Conservation (phyloP, 2,329 filamentous ascomycete genomes). For the Daldinia sp. region DNA sequence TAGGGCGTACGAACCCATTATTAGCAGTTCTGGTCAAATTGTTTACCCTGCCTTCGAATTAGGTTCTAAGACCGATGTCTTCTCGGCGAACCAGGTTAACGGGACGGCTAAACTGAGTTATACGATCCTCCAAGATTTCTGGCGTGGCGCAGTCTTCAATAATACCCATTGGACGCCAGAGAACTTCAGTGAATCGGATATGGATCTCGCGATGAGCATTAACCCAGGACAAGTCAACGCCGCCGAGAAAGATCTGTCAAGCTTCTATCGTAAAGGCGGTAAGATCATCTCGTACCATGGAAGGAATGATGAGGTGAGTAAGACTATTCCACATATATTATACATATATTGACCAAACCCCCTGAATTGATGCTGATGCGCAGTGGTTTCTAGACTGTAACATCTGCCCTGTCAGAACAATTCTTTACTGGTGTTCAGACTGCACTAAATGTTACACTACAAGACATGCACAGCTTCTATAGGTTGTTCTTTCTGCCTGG, state of each 20-base stretch:
- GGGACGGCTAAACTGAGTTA: constrained; percentile 34
- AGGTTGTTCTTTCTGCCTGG: background rate
- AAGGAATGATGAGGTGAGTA: background rate
- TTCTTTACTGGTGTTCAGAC: background rate
- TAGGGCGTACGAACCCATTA: background rate
- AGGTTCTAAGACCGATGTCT: background rate
- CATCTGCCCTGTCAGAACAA: constrained; percentile 2
- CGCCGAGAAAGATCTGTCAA: background rate
- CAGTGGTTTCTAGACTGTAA: background rate
- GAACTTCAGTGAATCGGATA: background rate
- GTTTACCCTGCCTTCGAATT: background rate
- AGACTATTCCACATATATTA: background rate
- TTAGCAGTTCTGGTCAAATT: background rate
- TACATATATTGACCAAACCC: background rate
- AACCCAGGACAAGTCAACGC: background rate
- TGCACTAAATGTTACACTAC: background rate
- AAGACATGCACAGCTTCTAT: constrained; percentile 1
- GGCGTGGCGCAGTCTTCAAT: constrained; percentile 41
- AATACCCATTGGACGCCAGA: constrained; percentile 35
- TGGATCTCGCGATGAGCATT: background rate
- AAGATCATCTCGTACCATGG: constrained; percentile 2
- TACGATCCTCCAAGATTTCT: constrained; percentile 42
- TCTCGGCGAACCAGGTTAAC: background rate
- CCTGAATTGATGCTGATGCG: background rate
- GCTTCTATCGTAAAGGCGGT: background rate